Evolutionary conservation across 108 stramenopile species (phyloP), one percentile per base, ranked within the genome.

Genomic region (Craspedostauros australis): DNA sequence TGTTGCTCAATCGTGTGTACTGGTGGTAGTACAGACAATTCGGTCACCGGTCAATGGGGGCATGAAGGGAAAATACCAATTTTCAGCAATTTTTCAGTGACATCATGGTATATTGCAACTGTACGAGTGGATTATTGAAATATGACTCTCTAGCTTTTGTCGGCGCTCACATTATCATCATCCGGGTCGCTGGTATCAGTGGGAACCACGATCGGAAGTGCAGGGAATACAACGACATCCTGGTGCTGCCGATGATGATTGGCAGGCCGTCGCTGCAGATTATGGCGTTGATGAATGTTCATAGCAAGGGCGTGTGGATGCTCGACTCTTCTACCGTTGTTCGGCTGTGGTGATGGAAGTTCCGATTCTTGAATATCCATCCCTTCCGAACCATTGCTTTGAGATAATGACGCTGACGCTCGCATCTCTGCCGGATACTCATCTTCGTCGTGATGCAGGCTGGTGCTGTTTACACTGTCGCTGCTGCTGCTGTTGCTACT

Each of bases 151-250:
- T n/a, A n/a, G n/a, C n/a, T n/a, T n/a, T n/a, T n/a, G n/a, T n/a
- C n/a, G n/a, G n/a, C n/a, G n/a, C n/a, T n/a, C n/a, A n/a, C n/a
- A n/a, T n/a, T n/a, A 31, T 22, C 23, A 25, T 50, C 54, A 7
- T 42, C 54, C 7, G 44, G 15, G 27, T 66, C 57, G 12, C 46
- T 39, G 14, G 41, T 39, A 19, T 68, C 66, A 31, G 39, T 12
- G 14, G 58, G 50, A 23, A 68, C 42, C 5, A 59, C 57, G 8
- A 44, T 57, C 24, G 66, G 58, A 18, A 70, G 33, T 5, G 39
- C 56, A n/a, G 68, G 68, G 27, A 70, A 71, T 25, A 29, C 30
- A 18, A 65, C 41, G 25, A 14, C 37, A 39, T 24, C 38, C 14
- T 39, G 33, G 21, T 24, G 49, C 50, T 3, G 46, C 23, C 41